Percentiles rank a stretch among this genome's conserved stretches.
phyloP scores from a whole-genome alignment of 2,329 filamentous ascomycete genomes.

The Verticillium nubilum region DNA sequence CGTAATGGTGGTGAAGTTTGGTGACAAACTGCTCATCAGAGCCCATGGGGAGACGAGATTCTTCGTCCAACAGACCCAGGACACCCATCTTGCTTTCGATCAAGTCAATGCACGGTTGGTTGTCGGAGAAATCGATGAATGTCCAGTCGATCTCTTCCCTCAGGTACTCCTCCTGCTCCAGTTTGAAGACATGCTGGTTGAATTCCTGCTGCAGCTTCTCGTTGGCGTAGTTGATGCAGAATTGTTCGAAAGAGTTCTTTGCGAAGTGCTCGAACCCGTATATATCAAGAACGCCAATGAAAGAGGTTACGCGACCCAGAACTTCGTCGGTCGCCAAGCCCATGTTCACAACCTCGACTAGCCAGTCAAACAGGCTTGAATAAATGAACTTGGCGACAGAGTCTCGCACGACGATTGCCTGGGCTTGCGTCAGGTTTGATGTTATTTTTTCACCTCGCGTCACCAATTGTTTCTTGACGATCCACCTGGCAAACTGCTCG shows the following conservation, averaged over 20 bases:
- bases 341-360: conserved; percentile 93
- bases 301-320: conserved; percentile 73
- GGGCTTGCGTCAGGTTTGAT: conserved; percentile 88
- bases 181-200: conserved; percentile 98
- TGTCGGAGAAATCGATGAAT: conserved; percentile 99
- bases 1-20: conserved; percentile 93
- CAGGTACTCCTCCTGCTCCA: conserved; percentile 97
- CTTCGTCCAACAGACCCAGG: conserved; percentile 87
- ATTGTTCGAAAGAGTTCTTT: conserved; percentile 99
- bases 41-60: conserved; percentile 93
- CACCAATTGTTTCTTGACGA: conserved; percentile 96
- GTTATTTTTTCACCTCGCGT: conserved; percentile 97
- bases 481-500: conserved; percentile 91
- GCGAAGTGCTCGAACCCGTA: conserved; percentile 99
- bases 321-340: conserved; percentile 88
- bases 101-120: conserved; percentile 96
- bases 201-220: conserved; percentile 99
- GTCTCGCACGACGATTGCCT: conserved; percentile 90
- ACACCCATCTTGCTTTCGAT: conserved; percentile 97
- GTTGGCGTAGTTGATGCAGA: conserved; percentile 99
- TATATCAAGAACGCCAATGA: conserved; percentile 98
- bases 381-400: conserved; percentile 99
- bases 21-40: conserved; percentile 95
- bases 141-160: conserved; percentile 98
- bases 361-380: conserved; percentile 96